Evolutionary conservation across 108 stramenopile species (phyloP).

Genomic region (Phaeodactylum tricornutum): DNA sequence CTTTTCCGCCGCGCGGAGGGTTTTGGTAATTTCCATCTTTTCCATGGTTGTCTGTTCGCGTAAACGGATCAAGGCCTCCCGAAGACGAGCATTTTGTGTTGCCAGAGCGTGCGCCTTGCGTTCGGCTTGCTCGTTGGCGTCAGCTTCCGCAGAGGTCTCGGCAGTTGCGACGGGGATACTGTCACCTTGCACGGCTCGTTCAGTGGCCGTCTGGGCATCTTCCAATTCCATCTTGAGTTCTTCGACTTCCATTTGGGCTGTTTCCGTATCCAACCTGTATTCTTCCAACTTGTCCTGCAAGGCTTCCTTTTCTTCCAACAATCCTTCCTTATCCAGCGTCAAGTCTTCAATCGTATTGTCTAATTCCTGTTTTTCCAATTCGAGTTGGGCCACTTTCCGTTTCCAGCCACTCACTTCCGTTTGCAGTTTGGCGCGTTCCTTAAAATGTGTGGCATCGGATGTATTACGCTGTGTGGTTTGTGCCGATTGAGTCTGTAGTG

Average conservation of each 20-base stretch:
- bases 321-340: constrained; percentile 70
- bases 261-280: constrained; percentile 63
- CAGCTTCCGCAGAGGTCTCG: constrained; percentile 2
- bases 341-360: constrained; percentile 69
- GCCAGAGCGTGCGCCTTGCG: constrained; percentile 54
- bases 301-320: constrained; percentile 68
- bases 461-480: constrained; percentile 5
- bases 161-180: background rate
- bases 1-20: constrained; percentile 43
- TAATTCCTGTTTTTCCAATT: constrained; percentile 52
- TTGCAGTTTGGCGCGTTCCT: constrained; percentile 62
- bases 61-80: constrained; percentile 69
- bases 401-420: constrained; percentile 47
- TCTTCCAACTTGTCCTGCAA: constrained; percentile 69
- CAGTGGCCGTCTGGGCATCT: constrained; percentile 17
- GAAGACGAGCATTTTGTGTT: constrained; percentile 68
- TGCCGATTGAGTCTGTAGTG: constrained; percentile 6
- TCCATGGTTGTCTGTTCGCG: constrained; percentile 69
- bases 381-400: constrained; percentile 55
- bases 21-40: constrained; percentile 56
- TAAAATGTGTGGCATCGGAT: constrained; percentile 36
- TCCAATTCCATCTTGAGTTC: constrained; percentile 59
- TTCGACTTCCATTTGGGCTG: constrained; percentile 69
- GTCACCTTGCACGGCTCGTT: background rate
- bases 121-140: constrained; percentile 22